A percentile compares a stretch with the other conserved stretches of the same genome.
phyloP scores from a whole-genome alignment of 1,139 yeast species.

The Suhomyces bribrorum region DNA sequence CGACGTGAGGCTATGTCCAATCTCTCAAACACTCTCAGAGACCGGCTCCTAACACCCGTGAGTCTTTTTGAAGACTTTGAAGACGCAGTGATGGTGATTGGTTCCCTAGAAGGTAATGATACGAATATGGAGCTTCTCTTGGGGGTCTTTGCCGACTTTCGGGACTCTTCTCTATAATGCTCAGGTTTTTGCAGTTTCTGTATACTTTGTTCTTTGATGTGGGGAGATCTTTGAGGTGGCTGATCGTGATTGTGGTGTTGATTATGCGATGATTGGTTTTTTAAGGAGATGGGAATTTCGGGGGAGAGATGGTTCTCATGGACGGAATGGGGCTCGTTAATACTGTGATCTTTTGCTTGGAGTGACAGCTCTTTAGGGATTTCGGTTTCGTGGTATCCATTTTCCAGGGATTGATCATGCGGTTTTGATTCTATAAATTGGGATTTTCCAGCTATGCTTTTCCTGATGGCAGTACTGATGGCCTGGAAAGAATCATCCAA shows the following conservation, averaged over 20 bases:
- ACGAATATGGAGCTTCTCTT: constrained; percentile 39
- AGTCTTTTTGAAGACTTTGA: constrained; percentile 9
- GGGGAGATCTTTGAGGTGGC: no score
- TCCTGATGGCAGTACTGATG: constrained; percentile 40
- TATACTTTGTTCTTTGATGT: no score
- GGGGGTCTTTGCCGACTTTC: constrained; percentile 25
- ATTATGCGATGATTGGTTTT: no score
- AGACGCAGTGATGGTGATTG: constrained; percentile 26
- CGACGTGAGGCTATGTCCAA: constrained; percentile 20
- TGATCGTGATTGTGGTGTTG: no score
- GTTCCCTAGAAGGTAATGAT: constrained; percentile 44
- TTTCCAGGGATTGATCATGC: neutral
- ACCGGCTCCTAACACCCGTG: constrained; percentile 11
- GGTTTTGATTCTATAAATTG: neutral
- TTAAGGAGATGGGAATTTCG: no score
- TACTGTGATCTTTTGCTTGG: no score
- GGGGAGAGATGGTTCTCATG: no score
- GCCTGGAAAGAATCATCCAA: constrained; percentile 32
- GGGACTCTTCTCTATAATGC: neutral
- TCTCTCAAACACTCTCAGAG: constrained; percentile 22
- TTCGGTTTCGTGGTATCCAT: neutral
- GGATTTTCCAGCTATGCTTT: constrained; percentile 39
- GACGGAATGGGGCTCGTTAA: no score
- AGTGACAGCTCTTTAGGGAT: no score
- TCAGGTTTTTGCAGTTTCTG: neutral